Evolutionary conservation across 768 basidiomycete species (phyloP).

Genomic region (Hericium coralloides): DNA sequence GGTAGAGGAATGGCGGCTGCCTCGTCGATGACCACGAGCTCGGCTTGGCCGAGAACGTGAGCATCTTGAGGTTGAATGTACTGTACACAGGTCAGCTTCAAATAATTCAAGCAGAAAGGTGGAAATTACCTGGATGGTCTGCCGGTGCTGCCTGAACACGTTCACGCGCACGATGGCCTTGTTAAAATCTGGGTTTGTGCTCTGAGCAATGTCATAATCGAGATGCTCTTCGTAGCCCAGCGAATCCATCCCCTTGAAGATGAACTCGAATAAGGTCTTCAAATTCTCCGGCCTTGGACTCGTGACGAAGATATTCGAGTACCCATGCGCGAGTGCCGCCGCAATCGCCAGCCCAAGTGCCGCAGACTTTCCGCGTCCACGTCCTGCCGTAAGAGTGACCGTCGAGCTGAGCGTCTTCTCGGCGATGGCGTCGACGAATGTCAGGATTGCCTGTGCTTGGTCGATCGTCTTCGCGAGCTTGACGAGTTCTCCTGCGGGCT

Average conservation of each 20-base stretch:
- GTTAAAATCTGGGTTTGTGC: conserved; percentile 89
- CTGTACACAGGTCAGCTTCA: conserved; percentile 29
- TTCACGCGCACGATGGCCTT: conserved; percentile 96
- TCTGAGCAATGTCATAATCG: conserved; percentile 94
- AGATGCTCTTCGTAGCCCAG: conserved; percentile 96
- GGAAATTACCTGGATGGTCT: conserved; percentile 79
- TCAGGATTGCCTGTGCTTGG: conserved; percentile 90
- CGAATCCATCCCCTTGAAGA: conserved; percentile 93
- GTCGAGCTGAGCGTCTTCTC: conserved; percentile 92
- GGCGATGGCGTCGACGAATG: conserved; percentile 89
- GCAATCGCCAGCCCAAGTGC: conserved; percentile 93
- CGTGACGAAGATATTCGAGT: conserved; percentile 97
- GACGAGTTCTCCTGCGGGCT: conserved; percentile 82
- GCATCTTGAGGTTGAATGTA: conserved; percentile 98
- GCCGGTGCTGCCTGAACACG: conserved; percentile 85
- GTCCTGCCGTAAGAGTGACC: conserved; percentile 87
- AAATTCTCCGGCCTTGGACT: conserved; percentile 96
- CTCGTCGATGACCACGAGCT: conserved; percentile 96
- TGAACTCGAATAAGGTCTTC: conserved; percentile 95
- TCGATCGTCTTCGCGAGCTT: conserved; percentile 89
- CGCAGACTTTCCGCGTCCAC: conserved; percentile 95
- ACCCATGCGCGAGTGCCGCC: conserved; percentile 86
- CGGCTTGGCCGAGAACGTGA: conserved; percentile 95
- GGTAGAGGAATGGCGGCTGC: conserved; percentile 97
- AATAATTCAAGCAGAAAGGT: not conserved